These are phyloP conservation scores for Guillardia theta DNA, from an alignment of 78 protist species.

Conservation along the genomic window DNA sequence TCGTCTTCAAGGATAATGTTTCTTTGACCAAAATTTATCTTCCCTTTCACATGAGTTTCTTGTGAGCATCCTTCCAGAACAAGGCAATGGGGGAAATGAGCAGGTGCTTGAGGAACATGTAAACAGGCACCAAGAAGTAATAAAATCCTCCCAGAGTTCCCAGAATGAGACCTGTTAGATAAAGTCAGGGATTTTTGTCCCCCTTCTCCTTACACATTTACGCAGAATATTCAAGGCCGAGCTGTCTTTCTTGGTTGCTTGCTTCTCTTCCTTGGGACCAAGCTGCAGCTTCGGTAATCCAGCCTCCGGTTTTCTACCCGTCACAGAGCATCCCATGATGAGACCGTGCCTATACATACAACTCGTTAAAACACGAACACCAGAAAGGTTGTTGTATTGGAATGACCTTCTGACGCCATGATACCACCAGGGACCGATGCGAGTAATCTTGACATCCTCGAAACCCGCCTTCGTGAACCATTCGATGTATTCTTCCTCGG, in stretches of 20 bases:
- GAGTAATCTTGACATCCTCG: neutral
- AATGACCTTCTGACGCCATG: neutral
- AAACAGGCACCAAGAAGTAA: neutral
- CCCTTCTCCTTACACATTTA: neutral
- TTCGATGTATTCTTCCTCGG: neutral
- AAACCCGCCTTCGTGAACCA: neutral
- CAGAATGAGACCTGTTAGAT: neutral
- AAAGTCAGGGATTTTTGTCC: too few species aligned
- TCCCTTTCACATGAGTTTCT: neutral
- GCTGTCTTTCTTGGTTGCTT: neutral
- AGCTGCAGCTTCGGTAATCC: neutral
- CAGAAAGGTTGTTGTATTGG: neutral
- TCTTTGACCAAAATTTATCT: neutral
- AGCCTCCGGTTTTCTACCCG: neutral
- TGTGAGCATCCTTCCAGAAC: neutral
- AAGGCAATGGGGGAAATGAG: neutral
- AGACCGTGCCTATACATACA: neutral
- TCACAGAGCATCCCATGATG: neutral
- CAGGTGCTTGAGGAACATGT: constrained; percentile 14
- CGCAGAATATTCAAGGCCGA: neutral
- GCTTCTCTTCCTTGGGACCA: neutral
- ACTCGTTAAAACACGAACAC: neutral
- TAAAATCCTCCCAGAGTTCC: neutral
- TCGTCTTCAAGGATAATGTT: neutral
- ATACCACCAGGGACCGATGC: neutral